Evolutionary conservation across 2,329 filamentous ascomycete species (phyloP), one percentile per base, ranked within the genome.

Genomic region (Stagonosporopsis rhizophila): DNA sequence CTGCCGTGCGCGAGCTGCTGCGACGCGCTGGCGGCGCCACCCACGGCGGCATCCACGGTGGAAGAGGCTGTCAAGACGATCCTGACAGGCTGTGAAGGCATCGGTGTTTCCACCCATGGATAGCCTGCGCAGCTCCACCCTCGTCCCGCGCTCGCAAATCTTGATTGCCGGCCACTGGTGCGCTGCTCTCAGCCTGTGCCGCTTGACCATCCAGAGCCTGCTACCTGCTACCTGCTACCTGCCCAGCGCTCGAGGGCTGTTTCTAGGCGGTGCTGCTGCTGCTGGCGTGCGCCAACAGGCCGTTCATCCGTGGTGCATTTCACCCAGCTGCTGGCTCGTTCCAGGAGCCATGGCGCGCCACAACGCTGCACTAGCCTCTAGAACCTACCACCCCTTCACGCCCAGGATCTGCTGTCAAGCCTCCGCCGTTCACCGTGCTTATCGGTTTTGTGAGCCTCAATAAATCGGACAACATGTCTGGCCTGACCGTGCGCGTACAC

Each of bases 31-130:
- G 27, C 44, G 44, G 37, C 46, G 41, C 53, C 53, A 51, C 47
- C 47, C 53, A 56, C 44, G 44, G 37, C 46, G 41, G 46, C 53
- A 51, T 41, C 47, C 53, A 56, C 41, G 41, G 41, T 14, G 28
- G 28, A 37, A 42, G 37, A 39, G 47, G 38, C 42, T 56, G 53
- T 48, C 53, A 42, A 22, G n/a, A 28, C 27, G 20, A 40, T 40
- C 41, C 51, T 48, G 51, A 52, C 53, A 52, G 42, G 53, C 53
- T 44, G 37, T 52, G 44, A 52, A 51, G 19, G 44, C 53, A 44
- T 56, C 53, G 53, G 53, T 44, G 53, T 56, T 56, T 56, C 53
- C 47, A 52, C 44, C 39, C 37, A 47, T 30, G 53, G 53, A 48
- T 52, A 47, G 47, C 53, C 53, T 39, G 38, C 15, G 35, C 53